Conservation (phyloP, 2,329 filamentous ascomycete genomes). For the Mycosphaerelloides madeirae region DNA sequence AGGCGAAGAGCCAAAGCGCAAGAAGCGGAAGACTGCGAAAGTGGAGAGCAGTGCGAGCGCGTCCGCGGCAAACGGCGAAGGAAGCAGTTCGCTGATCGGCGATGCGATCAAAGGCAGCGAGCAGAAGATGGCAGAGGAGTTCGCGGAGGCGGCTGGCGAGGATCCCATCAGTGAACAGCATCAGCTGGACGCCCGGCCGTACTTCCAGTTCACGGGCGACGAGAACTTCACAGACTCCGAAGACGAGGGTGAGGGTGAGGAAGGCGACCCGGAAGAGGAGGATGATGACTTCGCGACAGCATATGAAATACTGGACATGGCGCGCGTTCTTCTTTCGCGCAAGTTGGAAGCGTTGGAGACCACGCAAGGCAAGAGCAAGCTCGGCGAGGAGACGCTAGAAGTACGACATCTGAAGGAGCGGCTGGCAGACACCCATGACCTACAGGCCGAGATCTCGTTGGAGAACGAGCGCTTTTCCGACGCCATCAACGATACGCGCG, state of each 20-base stretch:
- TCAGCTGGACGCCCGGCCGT: slow-evolving; percentile 59
- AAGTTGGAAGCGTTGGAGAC: slow-evolving; percentile 49
- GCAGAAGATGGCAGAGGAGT: slow-evolving; percentile 41
- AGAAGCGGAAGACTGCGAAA: slow-evolving; percentile 35
- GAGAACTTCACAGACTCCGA: slow-evolving; percentile 88
- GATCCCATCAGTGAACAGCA: slow-evolving; percentile 42
- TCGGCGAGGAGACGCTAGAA: slow-evolving; percentile 30
- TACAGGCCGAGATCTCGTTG: slow-evolving; percentile 92
- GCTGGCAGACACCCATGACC: slow-evolving; percentile 86
- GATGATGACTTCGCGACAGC: slow-evolving; percentile 60
- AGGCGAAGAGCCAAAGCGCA: slow-evolving; percentile 52
- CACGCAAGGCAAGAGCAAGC: slow-evolving; percentile 47
- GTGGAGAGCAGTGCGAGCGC: slow-evolving; percentile 19
- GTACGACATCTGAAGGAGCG: slow-evolving; percentile 70
- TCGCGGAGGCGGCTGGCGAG: slow-evolving; percentile 38
- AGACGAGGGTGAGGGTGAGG: slow-evolving; percentile 42
- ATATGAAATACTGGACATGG: slow-evolving; percentile 60
- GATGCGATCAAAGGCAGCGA: slow-evolving; percentile 32
- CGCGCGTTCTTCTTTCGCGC: slow-evolving; percentile 55
- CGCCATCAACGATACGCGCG: slow-evolving; percentile 78
- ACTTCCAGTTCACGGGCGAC: slow-evolving; percentile 90
- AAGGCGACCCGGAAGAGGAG: slow-evolving; percentile 42
- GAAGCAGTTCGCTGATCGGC: slow-evolving; percentile 25
- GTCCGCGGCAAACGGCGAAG: slow-evolving; percentile 28
- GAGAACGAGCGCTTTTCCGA: slow-evolving; percentile 90